A percentile compares a stretch with the other conserved stretches of the same genome.
Conservation (phyloP, 768 basidiomycete species). For the Tylopilus subfusipes region DNA sequence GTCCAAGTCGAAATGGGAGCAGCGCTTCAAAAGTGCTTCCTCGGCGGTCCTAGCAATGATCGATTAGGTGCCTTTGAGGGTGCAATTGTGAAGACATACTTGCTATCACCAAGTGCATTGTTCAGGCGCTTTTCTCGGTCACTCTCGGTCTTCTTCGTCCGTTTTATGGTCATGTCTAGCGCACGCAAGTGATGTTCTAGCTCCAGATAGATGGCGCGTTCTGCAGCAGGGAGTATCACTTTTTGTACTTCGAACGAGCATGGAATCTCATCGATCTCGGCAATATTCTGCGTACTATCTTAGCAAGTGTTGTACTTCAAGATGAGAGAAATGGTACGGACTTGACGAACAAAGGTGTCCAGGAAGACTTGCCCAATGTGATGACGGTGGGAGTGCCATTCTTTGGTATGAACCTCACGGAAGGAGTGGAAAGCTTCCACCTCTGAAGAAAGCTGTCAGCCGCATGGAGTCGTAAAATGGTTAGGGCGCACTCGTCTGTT, state of each 20-base stretch:
- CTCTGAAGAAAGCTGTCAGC: conserved; percentile 42
- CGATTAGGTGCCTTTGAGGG: neutral
- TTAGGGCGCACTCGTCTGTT: conserved; percentile 67
- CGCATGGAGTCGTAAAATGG: neutral
- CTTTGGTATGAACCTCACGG: conserved; percentile 86
- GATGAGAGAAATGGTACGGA: conserved; percentile 29
- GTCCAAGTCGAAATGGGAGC: conserved; percentile 91
- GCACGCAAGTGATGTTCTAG: conserved; percentile 90
- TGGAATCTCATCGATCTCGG: conserved; percentile 95
- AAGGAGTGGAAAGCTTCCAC: conserved; percentile 96
- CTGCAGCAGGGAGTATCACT: conserved; percentile 83
- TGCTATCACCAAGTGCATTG: conserved; percentile 85
- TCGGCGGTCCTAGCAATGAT: conserved; percentile 64
- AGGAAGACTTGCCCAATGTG: conserved; percentile 78
- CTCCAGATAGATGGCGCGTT: conserved; percentile 92
- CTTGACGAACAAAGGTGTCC: conserved; percentile 82
- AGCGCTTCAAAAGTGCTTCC: conserved; percentile 91
- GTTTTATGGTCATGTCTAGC: conserved; percentile 75
- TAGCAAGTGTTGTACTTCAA: conserved; percentile 7
- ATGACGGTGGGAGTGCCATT: conserved; percentile 91
- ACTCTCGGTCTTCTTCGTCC: conserved; percentile 64
- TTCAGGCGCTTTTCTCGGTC: conserved; percentile 88
- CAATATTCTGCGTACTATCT: conserved; percentile 63
- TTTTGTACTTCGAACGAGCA: conserved; percentile 60
- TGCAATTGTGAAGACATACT: conserved; percentile 38